Evolutionary conservation across 1,284 basidiomycete genomes (phyloP), one percentile per base, ranked within the genome.

Genomic region (Sphaerobolus stellatus): DNA sequence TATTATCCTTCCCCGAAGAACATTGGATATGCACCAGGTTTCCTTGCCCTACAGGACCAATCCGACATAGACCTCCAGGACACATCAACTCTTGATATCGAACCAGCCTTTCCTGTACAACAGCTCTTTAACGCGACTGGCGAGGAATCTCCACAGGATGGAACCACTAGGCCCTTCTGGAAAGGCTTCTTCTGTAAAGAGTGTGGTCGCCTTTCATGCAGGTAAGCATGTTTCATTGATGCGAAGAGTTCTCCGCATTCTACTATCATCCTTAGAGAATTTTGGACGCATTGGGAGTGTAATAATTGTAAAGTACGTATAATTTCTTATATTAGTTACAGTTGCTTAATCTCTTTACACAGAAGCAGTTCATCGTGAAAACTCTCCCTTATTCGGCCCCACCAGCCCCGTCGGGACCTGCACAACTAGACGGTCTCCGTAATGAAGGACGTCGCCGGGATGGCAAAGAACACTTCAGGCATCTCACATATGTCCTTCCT

Each of bases 281-380:
- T 82, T 67, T 90, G 87, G 87, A 80, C 88, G 62, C 65, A 76
- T 53, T 88, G 86, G 81, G 78, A 88, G 65, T 91, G 89, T 63
- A 68, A 74, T n/a, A 56, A 85, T 82, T 62, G 84, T 82, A 61
- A 31, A 71, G 64, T 41, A 36, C 27, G 14, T 13, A 31, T 11
- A 40, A 4, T 48, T n/a, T n/a, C n/a, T n/a, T n/a, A n/a, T n/a
- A n/a, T n/a, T n/a, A n/a, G n/a, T n/a, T n/a, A n/a, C n/a, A n/a
- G n/a, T n/a, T n/a, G n/a, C n/a, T n/a, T n/a, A n/a, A n/a, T n/a
- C n/a, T n/a, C n/a, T n/a, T n/a, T n/a, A n/a, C n/a, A n/a, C n/a
- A n/a, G n/a, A n/a, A n/a, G n/a, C n/a, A n/a, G n/a, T n/a, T n/a
- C n/a, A n/a, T n/a, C n/a, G n/a, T n/a, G n/a, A n/a, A n/a, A n/a